Percentiles rank a stretch among this genome's conserved stretches.
phyloP scores from a whole-genome alignment of 140 eudicot species.

The Stevia rebaudiana region DNA sequence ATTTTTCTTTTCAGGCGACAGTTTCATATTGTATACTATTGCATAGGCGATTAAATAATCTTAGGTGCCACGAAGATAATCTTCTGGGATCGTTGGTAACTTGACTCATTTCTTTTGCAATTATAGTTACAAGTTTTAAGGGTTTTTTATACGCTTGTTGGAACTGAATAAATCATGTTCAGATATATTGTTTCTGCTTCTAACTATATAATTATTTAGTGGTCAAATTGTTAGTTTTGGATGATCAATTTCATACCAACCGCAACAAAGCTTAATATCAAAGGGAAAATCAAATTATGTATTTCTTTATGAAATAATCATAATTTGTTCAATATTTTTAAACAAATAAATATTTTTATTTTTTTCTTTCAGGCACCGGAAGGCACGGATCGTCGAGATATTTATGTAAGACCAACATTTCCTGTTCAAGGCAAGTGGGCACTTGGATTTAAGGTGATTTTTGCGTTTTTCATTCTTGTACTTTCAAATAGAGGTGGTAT shows the following conservation, averaged over 20 bases:
- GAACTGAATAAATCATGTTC: background rate
- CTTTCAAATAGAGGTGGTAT: background rate
- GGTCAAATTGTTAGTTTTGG: background rate
- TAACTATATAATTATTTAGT: background rate
- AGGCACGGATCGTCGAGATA: conserved; percentile 28
- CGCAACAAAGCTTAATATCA: background rate
- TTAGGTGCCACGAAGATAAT: conserved; percentile 24
- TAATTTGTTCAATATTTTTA: background rate
- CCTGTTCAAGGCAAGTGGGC: conserved; percentile 38
- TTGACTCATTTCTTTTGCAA: conserved; percentile 8
- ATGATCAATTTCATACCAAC: background rate
- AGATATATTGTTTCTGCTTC: background rate
- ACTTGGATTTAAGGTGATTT: conserved; percentile 55
- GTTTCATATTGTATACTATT: conserved; percentile 49
- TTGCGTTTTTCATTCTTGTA: conserved; percentile 9
- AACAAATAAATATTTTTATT: background rate
- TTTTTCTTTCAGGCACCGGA: conserved; percentile 20
- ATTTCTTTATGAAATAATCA: background rate
- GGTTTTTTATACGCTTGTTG: background rate
- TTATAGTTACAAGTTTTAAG: conserved; percentile 11
- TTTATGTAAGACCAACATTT: conserved; percentile 37
- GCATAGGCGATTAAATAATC: conserved; percentile 41
- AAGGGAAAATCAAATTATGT: background rate
- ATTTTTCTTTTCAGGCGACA: conserved; percentile 48
- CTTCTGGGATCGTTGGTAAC: conserved; percentile 36